These are phyloP conservation scores for Termitomyces sp. DNA, from an alignment of 768 basidiomycete genomes.

Conservation along the genomic window DNA sequence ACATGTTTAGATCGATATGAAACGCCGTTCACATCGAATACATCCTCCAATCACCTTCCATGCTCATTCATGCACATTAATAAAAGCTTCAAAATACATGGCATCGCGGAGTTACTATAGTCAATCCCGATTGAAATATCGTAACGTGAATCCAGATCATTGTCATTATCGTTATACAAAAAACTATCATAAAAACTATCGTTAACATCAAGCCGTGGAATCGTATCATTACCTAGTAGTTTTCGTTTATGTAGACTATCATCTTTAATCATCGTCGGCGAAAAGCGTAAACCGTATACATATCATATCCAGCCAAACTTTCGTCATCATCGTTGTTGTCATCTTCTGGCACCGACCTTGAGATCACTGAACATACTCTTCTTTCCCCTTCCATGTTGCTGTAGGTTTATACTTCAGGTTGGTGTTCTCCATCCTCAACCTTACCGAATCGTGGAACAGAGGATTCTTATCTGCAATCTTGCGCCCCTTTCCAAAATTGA, in stretches of 20 bases:
- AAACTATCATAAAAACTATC: not conserved
- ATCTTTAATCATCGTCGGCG: not conserved
- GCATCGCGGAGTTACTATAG: too few species aligned
- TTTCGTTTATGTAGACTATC: too few species aligned
- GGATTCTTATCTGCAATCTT: constrained; percentile 42
- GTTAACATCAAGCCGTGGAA: not conserved
- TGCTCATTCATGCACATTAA: too few species aligned
- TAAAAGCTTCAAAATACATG: too few species aligned
- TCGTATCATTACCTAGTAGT: not conserved
- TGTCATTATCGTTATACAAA: not conserved
- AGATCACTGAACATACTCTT: constrained; percentile 37
- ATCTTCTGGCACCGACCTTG: not conserved
- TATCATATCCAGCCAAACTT: not conserved
- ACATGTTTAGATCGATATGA: too few species aligned
- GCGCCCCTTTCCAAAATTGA: constrained; percentile 45
- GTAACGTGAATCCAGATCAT: not conserved
- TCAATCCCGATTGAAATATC: too few species aligned
- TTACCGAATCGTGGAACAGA: constrained; percentile 62
- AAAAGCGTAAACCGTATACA: not conserved
- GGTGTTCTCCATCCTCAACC: constrained; percentile 47
- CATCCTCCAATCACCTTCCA: too few species aligned
- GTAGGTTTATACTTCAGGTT: constrained; percentile 53
- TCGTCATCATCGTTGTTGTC: not conserved
- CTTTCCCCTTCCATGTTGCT: constrained; percentile 49
- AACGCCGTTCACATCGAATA: too few species aligned